Base-by-base conservation (phyloP, 176 grass and related monocot genomes). In the Rhynchospora breviuscula region DNA sequence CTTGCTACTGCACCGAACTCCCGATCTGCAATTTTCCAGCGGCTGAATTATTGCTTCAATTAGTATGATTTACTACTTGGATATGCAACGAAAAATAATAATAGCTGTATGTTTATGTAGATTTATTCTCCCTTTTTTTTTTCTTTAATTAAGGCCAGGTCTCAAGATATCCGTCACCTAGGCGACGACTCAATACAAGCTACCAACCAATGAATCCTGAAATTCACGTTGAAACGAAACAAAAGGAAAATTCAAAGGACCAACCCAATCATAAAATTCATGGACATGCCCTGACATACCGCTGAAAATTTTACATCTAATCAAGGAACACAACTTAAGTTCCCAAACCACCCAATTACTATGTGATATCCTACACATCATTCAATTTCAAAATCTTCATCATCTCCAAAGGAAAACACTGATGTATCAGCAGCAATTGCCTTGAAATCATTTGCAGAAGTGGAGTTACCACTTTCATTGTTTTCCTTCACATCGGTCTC, bases 321-420 rank as follows among this genome's bases (percentile, higher is more conserved):
- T 31, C 31, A 47, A 81, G 43, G 13, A 29, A 46, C 9, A 47
- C 6, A 79, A 14, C 8, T 63, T 12, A 62, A 46, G 12, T 62
- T 81, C 13, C 80, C 51, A 68, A 53, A 66, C 12, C 43, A 80
- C 10, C 13, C 44, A 67, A n/a, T 62, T 78, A 79, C 18, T 19
- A 45, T 45, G 17, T 78, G 3, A 29, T 53, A 57, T 78, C 11
- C 59, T n/a, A 58, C 56, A 18, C 10, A 33, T 80, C 87, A 99
- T 78, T 99, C 93, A 10, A 91, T 95, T 87, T 90, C 93, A 7
- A 93, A 99, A 29, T 99, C 93, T 69, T 99, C 96, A 57, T 99
- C 97, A 12, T 99, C 97, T 52, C 97, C 93, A 18, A 96, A 99
- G 3, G 91, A 93, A 63, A 96, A 99, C 70, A 99, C 93, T 0